Base-by-base conservation (phyloP, 257 asterid species). In the Solanum peruvianum region DNA sequence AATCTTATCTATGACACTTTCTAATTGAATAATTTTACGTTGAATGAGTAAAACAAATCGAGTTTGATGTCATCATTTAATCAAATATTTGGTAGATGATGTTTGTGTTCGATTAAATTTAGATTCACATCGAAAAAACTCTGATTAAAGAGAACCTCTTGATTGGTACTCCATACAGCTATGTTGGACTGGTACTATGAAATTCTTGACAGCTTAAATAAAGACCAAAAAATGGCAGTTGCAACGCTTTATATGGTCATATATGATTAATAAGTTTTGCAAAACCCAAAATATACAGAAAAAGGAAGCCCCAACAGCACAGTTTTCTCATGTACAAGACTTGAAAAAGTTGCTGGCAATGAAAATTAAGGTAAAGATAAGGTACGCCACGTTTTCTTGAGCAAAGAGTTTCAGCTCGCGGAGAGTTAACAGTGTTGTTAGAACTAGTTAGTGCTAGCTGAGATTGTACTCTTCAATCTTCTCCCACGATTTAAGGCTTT, bases 401-500 rank as follows among this genome's bases (percentile, higher is more conserved):
- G 6, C 8, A 73, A 72, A 12, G 81, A 73, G 49, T 73, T 73
- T 39, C 6, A 13, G 49, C 82, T 73, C 52, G 6, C 1, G 31
- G 29, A 37, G 52, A 5, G 4, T 76, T 76, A 42, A 76, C 4
- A 76, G 83, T 41, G 83, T 76, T 9, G 37, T 13, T 76, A 29
- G 8, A 80, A 49, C 67, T 80, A 80, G 85, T 80, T 81, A 10
- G 44, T 1, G 29, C 45, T 56, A 56, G 66, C 25, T 49, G 85
- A 80, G 85, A 49, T 6, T 29, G 88, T 69, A 90, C 87, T 94
- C 98, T 39, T 93, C 93, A 41, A 96, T 92, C 94, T 93, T 94
- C 92, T 92, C 98, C 99, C 99, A 97, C 4, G 99, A 97, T 89
- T 95, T 87, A 87, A 93, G 92, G 93, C 92, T 96, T 83, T 86